Conservation (phyloP, 1,284 basidiomycete species). For the Pisolithus thermaeus region DNA sequence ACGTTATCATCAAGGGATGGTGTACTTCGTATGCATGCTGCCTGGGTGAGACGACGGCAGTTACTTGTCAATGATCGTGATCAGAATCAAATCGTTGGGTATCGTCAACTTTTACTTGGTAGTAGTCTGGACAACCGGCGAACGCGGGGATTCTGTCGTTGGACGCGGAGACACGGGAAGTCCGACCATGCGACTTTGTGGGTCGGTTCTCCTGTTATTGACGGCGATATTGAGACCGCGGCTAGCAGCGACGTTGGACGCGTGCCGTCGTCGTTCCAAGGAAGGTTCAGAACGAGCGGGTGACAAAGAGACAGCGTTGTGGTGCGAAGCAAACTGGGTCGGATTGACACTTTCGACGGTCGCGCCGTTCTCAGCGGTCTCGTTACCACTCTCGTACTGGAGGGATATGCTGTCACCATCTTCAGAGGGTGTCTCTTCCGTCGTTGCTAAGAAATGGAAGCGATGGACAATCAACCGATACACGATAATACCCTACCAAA, state of each 20-base stretch:
- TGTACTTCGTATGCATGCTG: no score
- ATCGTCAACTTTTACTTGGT: slow-evolving; percentile 17
- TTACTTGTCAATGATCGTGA: no score
- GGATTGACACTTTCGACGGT: slow-evolving; percentile 37
- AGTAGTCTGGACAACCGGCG: slow-evolving; percentile 17
- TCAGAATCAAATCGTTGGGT: no score
- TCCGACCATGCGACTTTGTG: slow-evolving; percentile 57
- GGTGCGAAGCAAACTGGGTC: slow-evolving; percentile 19
- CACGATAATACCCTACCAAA: slow-evolving; percentile 7
- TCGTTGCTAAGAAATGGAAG: slow-evolving; percentile 30
- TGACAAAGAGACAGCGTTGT: slow-evolving; percentile 12
- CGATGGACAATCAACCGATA: slow-evolving; percentile 9
- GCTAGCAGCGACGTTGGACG: slow-evolving; percentile 56
- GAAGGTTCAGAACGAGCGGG: slow-evolving; percentile 15
- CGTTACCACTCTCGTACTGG: slow-evolving; percentile 66
- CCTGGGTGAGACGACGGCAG: no score
- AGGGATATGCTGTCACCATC: slow-evolving; percentile 62
- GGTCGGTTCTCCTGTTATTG: slow-evolving; percentile 44
- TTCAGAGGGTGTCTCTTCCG: slow-evolving; percentile 59
- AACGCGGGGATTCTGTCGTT: slow-evolving; percentile 14
- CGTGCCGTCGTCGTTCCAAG: slow-evolving; percentile 36
- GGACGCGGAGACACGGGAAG: slow-evolving; percentile 58
- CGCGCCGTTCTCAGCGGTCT: slow-evolving; percentile 59
- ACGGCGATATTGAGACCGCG: slow-evolving; percentile 63
- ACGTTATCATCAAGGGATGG: no score